phyloP scores from a whole-genome alignment of 805 yeast species.

The Maudiozyma bulderi region DNA sequence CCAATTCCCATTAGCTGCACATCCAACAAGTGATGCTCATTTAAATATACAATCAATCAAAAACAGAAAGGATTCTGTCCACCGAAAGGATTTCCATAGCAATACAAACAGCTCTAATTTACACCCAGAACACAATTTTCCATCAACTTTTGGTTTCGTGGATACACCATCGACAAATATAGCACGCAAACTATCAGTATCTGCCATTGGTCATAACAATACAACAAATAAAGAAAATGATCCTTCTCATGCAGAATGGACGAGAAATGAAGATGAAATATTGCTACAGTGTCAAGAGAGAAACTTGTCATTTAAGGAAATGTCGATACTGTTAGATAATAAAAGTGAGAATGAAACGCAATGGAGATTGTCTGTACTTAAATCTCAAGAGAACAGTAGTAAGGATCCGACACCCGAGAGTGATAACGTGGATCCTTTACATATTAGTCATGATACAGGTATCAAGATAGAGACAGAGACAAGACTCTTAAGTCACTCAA shows the following conservation, averaged over 20 bases:
- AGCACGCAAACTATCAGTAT: background rate
- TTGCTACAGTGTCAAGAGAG: constrained; percentile 41
- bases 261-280: constrained; percentile 61
- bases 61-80: background rate
- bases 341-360: constrained; percentile 66
- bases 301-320: constrained; percentile 61
- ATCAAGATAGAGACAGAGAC: background rate
- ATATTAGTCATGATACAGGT: background rate
- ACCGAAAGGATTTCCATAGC: constrained; percentile 1
- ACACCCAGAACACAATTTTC: background rate
- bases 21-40: background rate
- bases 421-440: constrained; percentile 15
- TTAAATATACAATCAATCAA: background rate
- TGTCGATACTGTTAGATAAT: constrained; percentile 60
- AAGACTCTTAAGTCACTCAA: background rate
- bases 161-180: constrained; percentile 7
- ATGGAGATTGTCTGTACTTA: constrained; percentile 41
- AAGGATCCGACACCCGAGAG: background rate
- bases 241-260: constrained; percentile 29
- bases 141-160: constrained; percentile 1
- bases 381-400: background rate
- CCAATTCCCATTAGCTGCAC: constrained; percentile 6
- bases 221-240: background rate
- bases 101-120: background rate
- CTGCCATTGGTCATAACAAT: background rate